These are phyloP conservation scores for Blastomyces emzantsi DNA, from an alignment of 2,329 filamentous ascomycete species.

Conservation along the genomic window DNA sequence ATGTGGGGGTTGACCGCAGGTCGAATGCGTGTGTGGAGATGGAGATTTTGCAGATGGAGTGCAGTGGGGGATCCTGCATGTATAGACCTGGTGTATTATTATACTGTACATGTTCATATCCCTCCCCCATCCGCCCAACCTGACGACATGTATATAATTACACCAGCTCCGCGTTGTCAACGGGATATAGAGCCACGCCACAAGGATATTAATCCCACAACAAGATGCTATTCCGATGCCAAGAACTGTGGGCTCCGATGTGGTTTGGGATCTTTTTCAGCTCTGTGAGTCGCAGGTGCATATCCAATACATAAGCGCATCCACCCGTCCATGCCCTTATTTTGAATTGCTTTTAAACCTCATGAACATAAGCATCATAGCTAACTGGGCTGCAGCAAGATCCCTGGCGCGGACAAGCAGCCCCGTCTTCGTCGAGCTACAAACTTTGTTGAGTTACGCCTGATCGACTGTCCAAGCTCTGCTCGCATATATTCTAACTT, in stretches of 20 bases:
- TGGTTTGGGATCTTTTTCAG: not conserved
- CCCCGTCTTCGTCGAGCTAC: not conserved
- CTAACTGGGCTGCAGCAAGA: not conserved
- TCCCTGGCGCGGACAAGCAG: not conserved
- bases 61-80: too few species aligned
- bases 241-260: not conserved
- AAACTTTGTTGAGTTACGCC: not conserved
- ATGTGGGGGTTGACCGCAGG: not conserved
- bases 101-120: not conserved
- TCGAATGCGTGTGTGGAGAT: not conserved
- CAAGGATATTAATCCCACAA: not conserved
- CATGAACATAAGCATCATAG: not conserved
- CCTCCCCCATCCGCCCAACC: not conserved
- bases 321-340: not conserved
- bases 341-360: not conserved
- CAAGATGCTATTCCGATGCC: not conserved
- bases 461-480: not conserved
- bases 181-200: not conserved
- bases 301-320: not conserved
- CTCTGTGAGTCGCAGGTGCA: not conserved
- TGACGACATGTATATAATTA: not conserved
- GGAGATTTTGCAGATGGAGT: not conserved
- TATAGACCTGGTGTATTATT: too few species aligned
- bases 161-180: not conserved
- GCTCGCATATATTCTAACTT: not conserved